These are phyloP conservation scores for Durotheca rogersii DNA, from an alignment of 495 filamentous ascomycete genomes.

Conservation along the genomic window DNA sequence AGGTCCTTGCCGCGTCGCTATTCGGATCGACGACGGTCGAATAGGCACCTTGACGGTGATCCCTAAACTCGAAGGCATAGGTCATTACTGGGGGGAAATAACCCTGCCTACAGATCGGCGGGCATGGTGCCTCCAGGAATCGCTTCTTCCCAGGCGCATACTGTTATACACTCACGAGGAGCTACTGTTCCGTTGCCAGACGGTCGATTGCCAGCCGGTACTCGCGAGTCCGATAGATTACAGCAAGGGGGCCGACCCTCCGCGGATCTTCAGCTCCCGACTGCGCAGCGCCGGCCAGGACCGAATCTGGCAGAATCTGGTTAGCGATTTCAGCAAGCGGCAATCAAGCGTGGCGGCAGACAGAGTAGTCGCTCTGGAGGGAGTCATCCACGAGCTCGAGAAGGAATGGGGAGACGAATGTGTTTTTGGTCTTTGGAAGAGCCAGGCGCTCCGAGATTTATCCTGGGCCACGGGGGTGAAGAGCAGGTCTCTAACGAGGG, in stretches of 20 bases:
- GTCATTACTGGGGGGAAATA: no score
- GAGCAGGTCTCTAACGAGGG: neutral
- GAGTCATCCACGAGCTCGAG: neutral
- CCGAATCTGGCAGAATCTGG: neutral
- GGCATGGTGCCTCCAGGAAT: constrained; percentile 7
- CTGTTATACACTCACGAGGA: constrained; percentile 6
- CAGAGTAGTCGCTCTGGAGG: neutral
- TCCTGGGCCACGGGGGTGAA: neutral
- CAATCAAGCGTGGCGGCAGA: neutral
- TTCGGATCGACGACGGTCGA: neutral
- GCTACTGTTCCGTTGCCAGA: constrained; percentile 5
- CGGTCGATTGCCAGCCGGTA: constrained; percentile 3
- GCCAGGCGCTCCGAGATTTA: neutral
- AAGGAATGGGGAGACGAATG: constrained; percentile 3
- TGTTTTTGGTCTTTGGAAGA: constrained; percentile 2
- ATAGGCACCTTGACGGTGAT: constrained; percentile 1
- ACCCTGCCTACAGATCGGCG: neutral
- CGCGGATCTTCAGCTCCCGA: neutral
- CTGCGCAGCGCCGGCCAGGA: neutral
- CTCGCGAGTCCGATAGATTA: neutral
- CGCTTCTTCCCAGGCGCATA: neutral
- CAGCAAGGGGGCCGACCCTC: neutral
- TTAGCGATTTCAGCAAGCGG: neutral
- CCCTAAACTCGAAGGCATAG: neutral
- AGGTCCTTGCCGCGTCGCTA: neutral